Evolutionary conservation across 1,284 basidiomycete species (phyloP).

Genomic region (Cryptococcus floricola): DNA sequence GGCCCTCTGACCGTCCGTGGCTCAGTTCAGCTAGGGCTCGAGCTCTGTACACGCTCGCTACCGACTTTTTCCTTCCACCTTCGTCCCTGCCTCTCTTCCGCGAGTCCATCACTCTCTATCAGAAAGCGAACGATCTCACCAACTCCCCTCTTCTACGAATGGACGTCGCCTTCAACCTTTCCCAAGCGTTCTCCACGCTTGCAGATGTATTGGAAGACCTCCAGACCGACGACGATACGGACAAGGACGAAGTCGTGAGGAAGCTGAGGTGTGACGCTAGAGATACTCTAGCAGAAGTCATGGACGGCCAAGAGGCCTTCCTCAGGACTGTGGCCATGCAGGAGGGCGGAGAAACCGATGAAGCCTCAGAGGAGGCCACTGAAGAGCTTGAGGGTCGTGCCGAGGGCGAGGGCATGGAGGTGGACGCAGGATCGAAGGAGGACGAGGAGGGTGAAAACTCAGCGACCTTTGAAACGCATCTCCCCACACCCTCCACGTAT

Average conservation of each 20-base stretch:
- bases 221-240: slow-evolving; percentile 8
- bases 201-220: slow-evolving; percentile 46
- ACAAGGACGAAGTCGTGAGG: slow-evolving; percentile 15
- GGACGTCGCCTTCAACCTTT: slow-evolving; percentile 47
- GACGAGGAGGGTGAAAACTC: slow-evolving; percentile 54
- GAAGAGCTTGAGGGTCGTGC: slow-evolving; percentile 12
- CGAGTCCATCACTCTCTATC: slow-evolving; percentile 38
- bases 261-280: slow-evolving; percentile 31
- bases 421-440: slow-evolving; percentile 11
- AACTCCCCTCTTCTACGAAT: slow-evolving; percentile 31
- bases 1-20: not conserved
- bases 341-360: slow-evolving; percentile 14
- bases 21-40: slow-evolving; percentile 35
- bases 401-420: slow-evolving; percentile 17
- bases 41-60: slow-evolving; percentile 40
- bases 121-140: slow-evolving; percentile 27
- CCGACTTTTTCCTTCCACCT: slow-evolving; percentile 45
- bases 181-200: slow-evolving; percentile 33
- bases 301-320: slow-evolving; percentile 36
- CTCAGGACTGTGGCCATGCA: slow-evolving; percentile 13
- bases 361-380: slow-evolving; percentile 10
- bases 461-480: slow-evolving; percentile 38
- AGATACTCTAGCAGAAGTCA: slow-evolving; percentile 31
- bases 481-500: slow-evolving; percentile 40
- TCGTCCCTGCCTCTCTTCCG: slow-evolving; percentile 22